Evolutionary conservation across 2,329 filamentous ascomycete genomes (phyloP).

Genomic region (Colletotrichum tofieldiae): DNA sequence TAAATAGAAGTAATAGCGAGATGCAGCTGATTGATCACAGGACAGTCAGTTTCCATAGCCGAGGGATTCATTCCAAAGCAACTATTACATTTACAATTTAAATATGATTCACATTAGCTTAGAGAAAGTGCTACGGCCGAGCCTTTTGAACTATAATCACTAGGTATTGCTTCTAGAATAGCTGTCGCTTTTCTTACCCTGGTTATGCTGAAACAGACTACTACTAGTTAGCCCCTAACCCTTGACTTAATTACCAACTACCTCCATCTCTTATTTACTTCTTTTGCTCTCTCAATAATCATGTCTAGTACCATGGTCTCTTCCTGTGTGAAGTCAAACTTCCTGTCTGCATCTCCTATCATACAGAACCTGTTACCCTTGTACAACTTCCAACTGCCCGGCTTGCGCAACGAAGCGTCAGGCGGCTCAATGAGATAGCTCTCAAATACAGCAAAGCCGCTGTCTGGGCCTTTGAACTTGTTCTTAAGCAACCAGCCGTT

Average conservation of each 20-base stretch:
- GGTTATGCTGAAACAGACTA: too few species aligned
- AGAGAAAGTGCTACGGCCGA: too few species aligned
- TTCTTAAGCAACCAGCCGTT: conserved; percentile 1
- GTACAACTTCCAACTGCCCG: background rate
- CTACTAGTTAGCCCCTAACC: too few species aligned
- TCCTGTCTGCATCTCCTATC: background rate
- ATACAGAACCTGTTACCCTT: background rate
- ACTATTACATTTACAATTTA: too few species aligned
- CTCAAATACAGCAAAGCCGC: background rate
- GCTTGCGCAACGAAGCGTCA: background rate
- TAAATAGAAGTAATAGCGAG: too few species aligned
- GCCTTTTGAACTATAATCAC: too few species aligned
- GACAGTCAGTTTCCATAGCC: too few species aligned
- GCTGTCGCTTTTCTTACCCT: too few species aligned
- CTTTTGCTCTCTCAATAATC: background rate
- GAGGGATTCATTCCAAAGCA: too few species aligned
- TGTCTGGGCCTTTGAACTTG: background rate
- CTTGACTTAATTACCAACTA: background rate
- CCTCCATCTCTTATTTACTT: background rate
- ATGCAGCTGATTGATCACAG: too few species aligned
- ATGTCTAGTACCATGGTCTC: background rate
- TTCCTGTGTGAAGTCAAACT: background rate
- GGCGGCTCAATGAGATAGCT: background rate
- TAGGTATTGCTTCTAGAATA: too few species aligned
- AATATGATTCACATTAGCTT: too few species aligned